These are phyloP conservation scores for Mortierella sp. DNA, from an alignment of 371 early-diverging fungal genomes.

Conservation along the genomic window DNA sequence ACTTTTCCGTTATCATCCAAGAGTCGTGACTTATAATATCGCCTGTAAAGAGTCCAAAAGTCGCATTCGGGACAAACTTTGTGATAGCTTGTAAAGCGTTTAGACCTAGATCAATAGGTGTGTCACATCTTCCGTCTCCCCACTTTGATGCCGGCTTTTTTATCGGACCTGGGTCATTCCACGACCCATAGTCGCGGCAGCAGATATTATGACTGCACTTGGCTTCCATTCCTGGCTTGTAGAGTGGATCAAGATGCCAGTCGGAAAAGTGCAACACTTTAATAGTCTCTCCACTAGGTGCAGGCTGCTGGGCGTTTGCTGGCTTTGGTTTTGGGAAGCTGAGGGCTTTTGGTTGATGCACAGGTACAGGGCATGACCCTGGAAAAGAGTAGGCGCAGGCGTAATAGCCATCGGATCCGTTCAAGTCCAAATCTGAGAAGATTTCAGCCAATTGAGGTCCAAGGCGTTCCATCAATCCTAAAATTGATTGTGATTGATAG, in stretches of 20 bases:
- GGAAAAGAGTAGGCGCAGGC: slow-evolving; percentile 49
- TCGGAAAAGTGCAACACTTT: slow-evolving; percentile 52
- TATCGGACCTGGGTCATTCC: slow-evolving; percentile 54
- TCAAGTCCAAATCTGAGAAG: slow-evolving; percentile 41
- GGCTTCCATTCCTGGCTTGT: slow-evolving; percentile 40
- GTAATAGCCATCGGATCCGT: slow-evolving; percentile 48
- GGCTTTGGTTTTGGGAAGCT: slow-evolving; percentile 54
- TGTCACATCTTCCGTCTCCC: slow-evolving; percentile 55
- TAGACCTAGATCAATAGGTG: slow-evolving; percentile 49
- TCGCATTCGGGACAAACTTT: slow-evolving; percentile 41
- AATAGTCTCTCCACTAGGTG: slow-evolving; percentile 48
- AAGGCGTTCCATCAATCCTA: slow-evolving; percentile 45
- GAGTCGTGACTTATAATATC: slow-evolving; percentile 72
- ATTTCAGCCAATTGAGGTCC: slow-evolving; percentile 36
- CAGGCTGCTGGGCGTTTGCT: slow-evolving; percentile 34
- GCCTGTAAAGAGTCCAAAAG: slow-evolving; percentile 70
- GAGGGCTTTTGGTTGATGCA: slow-evolving; percentile 30
- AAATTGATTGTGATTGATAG: not conserved
- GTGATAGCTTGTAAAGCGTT: slow-evolving; percentile 48
- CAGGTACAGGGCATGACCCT: slow-evolving; percentile 49
- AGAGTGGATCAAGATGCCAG: slow-evolving; percentile 54
- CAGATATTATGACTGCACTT: slow-evolving; percentile 55
- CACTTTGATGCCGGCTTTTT: slow-evolving; percentile 53
- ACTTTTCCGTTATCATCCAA: slow-evolving; percentile 61
- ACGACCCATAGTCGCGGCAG: slow-evolving; percentile 50